Base-by-base conservation (phyloP, 2,329 filamentous ascomycete genomes). In the Sclerotinia spermophila region DNA sequence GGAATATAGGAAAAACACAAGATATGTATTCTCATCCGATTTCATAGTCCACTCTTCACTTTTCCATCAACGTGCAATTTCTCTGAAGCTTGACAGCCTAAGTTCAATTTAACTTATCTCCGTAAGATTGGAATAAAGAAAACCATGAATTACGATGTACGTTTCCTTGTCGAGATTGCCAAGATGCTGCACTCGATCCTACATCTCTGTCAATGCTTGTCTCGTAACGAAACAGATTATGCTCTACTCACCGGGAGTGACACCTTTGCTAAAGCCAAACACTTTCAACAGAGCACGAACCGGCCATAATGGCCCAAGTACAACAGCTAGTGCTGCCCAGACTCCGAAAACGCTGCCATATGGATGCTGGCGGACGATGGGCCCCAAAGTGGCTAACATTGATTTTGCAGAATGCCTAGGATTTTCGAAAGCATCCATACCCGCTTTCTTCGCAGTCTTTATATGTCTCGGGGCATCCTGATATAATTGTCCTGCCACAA, bases 61-160 rank as follows among this genome's bases (percentile, higher is more conserved):
- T 38, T 27, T 30, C 1, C 21, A n/a, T 24, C 19, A 33, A 10
- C 19, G 30, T 45, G 21, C 2, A 42, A 2, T 61, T 33, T 17
- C 33, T 45, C 24, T 30, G 0, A 15, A 48, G 4, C 38, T 19
- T 40, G 33, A 21, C 5, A 11, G 10, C 1, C 61, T 4, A 3
- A 15, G 17, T 1, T 53, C 53, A 65, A 19, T 53, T 65, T 24
- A 67, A 19, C 4, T 2, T 67, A 44, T 40, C 19, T 21, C 65
- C 48, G 1, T 19, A 59, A 2, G 65, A 58, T 33, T 67, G 65
- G 24, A 59, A 59, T 42, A 59, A 33, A 30, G 65, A 55, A 42
- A 67, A 67, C 65, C 65, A 67, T 45, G 65, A 67, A 30, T 59
- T 59, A 19, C 38, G 48, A n/a, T 56, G 65, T 42, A 67, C 65